Evolutionary conservation across 768 basidiomycete species (phyloP), one percentile per base, ranked within the genome.

Genomic region (Russula abietina): DNA sequence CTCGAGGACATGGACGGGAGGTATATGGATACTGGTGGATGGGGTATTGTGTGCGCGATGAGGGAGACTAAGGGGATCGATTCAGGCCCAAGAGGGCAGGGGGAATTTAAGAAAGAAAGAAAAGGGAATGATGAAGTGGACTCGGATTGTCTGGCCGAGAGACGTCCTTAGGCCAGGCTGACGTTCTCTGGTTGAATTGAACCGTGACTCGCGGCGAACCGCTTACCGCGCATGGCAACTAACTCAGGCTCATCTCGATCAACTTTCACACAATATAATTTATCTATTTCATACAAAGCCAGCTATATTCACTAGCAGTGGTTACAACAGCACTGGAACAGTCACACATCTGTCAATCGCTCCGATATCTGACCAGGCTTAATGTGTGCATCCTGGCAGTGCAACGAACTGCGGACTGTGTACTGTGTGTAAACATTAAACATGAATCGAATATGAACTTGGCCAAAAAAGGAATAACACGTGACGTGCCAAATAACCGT

Each of bases 1-100:
- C 53, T 56, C 19, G 58, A 32, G 26, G 65, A 68, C 67, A 68
- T 68, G 61, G 48, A 55, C 33, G 51, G 10, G 52, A 32, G 11
- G 59, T 45, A 54, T 43, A 56, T 56, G 11, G n/a, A 30, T 50
- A 49, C 12, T 9, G 26, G 16, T 49, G 78, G 59, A 73, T 19
- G 48, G 64, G 55, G 55, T 55, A 60, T 49, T 54, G 46, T 7
- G 39, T 14, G 53, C 19, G 43, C 49, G 50, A 65, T 51, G 57
- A 64, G 52, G 39, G 2, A 48, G 50, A 54, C 43, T 33, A 28
- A 50, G 56, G 55, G 62, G 26, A 64, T 28, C 43, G 33, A n/a
- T 19, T 43, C n/a, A 51, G 53, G 53, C 32, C 62, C 57, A 53
- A 32, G 5, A 38, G 33, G 57, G 50, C 56, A 39, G 38, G 39